Percentiles rank a stretch among this genome's conserved stretches.
These are phyloP conservation scores for Vigna radiata DNA, from an alignment of 306 rosid species.

Conservation along the genomic window DNA sequence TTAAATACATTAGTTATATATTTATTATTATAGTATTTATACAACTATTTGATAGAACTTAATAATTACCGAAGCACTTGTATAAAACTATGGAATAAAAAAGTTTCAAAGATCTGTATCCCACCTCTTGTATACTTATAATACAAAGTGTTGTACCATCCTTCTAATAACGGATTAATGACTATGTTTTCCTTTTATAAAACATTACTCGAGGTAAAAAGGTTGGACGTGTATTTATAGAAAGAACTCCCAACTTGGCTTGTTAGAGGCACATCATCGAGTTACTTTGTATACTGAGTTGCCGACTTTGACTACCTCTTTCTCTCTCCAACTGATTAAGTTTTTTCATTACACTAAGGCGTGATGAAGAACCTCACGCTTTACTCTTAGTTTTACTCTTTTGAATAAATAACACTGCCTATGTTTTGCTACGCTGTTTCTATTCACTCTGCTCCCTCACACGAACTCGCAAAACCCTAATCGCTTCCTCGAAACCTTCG, in stretches of 20 bases:
- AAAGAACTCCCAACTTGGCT: neutral
- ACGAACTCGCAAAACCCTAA: conserved; percentile 47
- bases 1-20: no score
- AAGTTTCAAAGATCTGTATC: no score
- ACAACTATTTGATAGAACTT: no score
- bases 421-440: neutral
- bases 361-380: neutral
- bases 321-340: neutral
- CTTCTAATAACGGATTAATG: no score
- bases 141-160: no score
- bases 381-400: neutral
- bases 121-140: no score
- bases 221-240: no score
- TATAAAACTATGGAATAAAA: no score
- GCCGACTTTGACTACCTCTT: neutral
- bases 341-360: neutral
- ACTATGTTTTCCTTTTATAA: no score
- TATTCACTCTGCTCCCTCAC: neutral
- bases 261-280: neutral
- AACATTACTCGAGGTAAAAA: no score
- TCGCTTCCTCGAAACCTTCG: neutral
- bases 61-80: no score
- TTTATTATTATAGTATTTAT: no score
- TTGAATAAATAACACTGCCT: neutral
- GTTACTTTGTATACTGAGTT: neutral